phyloP scores from a whole-genome alignment of 2,329 filamentous ascomycete genomes.

The Xylariaceae sp. region DNA sequence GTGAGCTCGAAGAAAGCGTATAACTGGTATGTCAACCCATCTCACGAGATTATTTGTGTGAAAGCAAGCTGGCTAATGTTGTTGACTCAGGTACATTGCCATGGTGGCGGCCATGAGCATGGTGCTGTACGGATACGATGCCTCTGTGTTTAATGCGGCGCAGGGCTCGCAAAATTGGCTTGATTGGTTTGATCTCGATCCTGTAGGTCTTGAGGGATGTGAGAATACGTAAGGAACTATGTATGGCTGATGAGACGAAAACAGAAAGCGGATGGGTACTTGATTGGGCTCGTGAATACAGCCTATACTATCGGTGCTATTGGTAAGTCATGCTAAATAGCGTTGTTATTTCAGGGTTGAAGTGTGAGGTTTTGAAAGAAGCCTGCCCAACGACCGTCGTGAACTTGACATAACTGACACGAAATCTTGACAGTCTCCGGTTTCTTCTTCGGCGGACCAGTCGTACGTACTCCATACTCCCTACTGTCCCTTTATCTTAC shows the following conservation, averaged over 20 bases:
- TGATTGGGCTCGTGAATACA: conserved; percentile 55
- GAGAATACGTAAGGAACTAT: conserved; percentile 9
- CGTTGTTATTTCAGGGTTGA: not conserved
- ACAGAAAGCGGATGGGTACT: conserved; percentile 38
- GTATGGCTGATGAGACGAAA: too few species aligned
- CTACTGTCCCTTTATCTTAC: not conserved
- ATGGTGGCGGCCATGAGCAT: conserved; percentile 67
- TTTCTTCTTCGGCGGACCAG: conserved; percentile 63
- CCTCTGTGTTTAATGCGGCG: conserved; percentile 67
- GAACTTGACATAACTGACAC: not conserved
- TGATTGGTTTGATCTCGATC: conserved; percentile 52
- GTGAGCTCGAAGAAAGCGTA: conserved; percentile 37
- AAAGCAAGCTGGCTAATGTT: not conserved
- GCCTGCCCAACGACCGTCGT: too few species aligned
- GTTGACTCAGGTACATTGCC: conserved; percentile 56
- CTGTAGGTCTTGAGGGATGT: conserved; percentile 23
- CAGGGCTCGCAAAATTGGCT: conserved; percentile 64
- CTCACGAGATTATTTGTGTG: not conserved
- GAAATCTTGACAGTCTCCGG: conserved; percentile 44
- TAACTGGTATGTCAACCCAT: conserved; percentile 37
- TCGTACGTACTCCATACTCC: conserved; percentile 33
- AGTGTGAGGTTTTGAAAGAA: not conserved
- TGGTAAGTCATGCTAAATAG: not conserved
- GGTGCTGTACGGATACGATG: conserved; percentile 71
- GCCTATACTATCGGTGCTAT: conserved; percentile 67